phyloP scores from a whole-genome alignment of 371 early-diverging fungal genomes.

The Rhizopus microsporus region DNA sequence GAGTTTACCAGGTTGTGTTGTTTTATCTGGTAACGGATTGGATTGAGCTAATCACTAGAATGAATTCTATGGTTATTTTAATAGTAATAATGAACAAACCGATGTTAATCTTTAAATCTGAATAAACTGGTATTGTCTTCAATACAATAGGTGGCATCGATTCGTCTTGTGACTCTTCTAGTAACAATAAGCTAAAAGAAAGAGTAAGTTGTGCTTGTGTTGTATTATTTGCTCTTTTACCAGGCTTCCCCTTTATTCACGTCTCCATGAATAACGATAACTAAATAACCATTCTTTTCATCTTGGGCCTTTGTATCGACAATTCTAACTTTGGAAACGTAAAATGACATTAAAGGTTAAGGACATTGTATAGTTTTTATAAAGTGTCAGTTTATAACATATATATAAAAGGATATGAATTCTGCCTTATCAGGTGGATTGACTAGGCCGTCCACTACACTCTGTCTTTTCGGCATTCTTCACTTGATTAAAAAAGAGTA shows the following conservation, averaged over 20 bases:
- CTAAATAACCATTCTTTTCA: constrained; percentile 13
- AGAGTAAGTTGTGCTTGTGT: not conserved
- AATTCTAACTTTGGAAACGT: constrained; percentile 31
- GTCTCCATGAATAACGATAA: constrained; percentile 16
- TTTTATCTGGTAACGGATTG: not conserved
- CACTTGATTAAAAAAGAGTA: not conserved
- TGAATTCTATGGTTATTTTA: not conserved
- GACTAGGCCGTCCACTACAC: constrained; percentile 18
- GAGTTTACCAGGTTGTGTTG: constrained; percentile 1
- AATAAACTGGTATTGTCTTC: constrained; percentile 27
- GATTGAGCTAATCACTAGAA: constrained; percentile 17
- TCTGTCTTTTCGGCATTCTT: constrained; percentile 4
- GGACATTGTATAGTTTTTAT: constrained; percentile 3
- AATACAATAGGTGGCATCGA: constrained; percentile 35
- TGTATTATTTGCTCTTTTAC: constrained; percentile 10
- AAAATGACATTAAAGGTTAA: constrained; percentile 17
- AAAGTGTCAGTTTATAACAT: constrained; percentile 1
- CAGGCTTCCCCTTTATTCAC: constrained; percentile 16
- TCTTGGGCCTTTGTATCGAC: constrained; percentile 5
- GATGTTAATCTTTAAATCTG: constrained; percentile 25
- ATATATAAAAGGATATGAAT: constrained; percentile 42
- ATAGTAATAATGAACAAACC: constrained; percentile 10
- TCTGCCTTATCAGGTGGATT: constrained; percentile 26
- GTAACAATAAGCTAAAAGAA: constrained; percentile 24
- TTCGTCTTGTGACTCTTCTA: constrained; percentile 23